phyloP scores from a whole-genome alignment of 768 basidiomycete species.

The Kwoniella sp. region DNA sequence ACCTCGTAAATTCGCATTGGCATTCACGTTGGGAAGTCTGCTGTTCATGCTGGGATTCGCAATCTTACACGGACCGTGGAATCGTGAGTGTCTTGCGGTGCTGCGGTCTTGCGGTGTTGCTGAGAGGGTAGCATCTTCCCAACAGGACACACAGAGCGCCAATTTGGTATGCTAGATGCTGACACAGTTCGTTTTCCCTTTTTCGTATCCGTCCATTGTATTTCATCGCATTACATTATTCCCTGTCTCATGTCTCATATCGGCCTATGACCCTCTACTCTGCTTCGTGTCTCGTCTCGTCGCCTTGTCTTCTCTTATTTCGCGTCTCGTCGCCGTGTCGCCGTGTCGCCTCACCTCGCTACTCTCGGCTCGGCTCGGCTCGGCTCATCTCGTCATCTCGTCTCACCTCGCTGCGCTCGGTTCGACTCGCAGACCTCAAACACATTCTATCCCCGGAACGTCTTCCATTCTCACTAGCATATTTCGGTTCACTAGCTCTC shows the following conservation, averaged over 20 bases:
- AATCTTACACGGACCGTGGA: constrained; percentile 71
- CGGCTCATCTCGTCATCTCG: background rate
- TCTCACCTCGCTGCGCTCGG: background rate
- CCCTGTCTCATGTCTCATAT: no score
- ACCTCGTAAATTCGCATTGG: constrained; percentile 86
- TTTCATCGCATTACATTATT: no score
- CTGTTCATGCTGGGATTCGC: constrained; percentile 91
- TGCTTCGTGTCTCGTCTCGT: no score
- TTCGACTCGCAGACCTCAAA: constrained; percentile 63
- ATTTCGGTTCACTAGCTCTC: constrained; percentile 77
- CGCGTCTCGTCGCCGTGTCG: no score
- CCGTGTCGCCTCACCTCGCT: background rate
- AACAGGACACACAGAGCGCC: no score
- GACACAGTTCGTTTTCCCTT: no score
- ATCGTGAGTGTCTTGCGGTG: constrained; percentile 58
- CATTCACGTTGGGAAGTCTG: constrained; percentile 85
- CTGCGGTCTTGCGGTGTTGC: no score
- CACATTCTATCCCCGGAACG: constrained; percentile 76
- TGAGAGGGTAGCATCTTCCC: no score
- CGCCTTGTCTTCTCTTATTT: no score
- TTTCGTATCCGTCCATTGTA: no score
- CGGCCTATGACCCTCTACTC: no score
- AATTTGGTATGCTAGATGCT: no score
- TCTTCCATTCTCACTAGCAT: constrained; percentile 79
- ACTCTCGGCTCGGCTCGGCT: background rate